phyloP scores from a whole-genome alignment of 2,329 filamentous ascomycete species.

The Mariannaea elegans region DNA sequence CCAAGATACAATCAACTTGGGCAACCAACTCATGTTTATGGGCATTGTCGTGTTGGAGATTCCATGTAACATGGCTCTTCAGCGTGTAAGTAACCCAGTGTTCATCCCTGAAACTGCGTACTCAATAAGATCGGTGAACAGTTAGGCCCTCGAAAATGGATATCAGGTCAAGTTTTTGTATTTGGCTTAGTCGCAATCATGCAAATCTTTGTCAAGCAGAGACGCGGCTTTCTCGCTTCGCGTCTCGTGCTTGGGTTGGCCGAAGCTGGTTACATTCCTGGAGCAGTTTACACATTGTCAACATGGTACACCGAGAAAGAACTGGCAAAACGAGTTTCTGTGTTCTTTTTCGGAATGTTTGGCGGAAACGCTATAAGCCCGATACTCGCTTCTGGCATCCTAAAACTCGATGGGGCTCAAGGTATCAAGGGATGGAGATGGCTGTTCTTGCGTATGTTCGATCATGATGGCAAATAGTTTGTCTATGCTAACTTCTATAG shows the following conservation, averaged over 20 bases:
- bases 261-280: slow-evolving; percentile 62
- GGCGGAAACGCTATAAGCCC: slow-evolving; percentile 59
- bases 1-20: slow-evolving; percentile 59
- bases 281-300: slow-evolving; percentile 59
- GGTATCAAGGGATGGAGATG: slow-evolving; percentile 60
- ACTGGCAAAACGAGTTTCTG: slow-evolving; percentile 55
- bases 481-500: slow-evolving; percentile 33
- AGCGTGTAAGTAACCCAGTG: too few relatives aligned
- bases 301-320: slow-evolving; percentile 60
- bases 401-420: slow-evolving; percentile 52
- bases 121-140: too few relatives aligned
- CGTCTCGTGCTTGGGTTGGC: slow-evolving; percentile 56
- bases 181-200: slow-evolving; percentile 58
- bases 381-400: slow-evolving; percentile 57
- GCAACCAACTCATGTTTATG: slow-evolving; percentile 63
- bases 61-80: slow-evolving; percentile 58
- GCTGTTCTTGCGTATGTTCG: slow-evolving; percentile 56
- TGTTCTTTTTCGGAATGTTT: slow-evolving; percentile 65
- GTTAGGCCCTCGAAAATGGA: slow-evolving; percentile 58
- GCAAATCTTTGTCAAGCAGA: slow-evolving; percentile 53
- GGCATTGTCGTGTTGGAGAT: slow-evolving; percentile 61
- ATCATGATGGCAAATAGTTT: neutral
- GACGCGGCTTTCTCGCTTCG: slow-evolving; percentile 54
- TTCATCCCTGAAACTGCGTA: too few relatives aligned
- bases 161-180: slow-evolving; percentile 56